Conservation (phyloP, 2,329 filamentous ascomycete genomes). For the Diaporthe sp. region DNA sequence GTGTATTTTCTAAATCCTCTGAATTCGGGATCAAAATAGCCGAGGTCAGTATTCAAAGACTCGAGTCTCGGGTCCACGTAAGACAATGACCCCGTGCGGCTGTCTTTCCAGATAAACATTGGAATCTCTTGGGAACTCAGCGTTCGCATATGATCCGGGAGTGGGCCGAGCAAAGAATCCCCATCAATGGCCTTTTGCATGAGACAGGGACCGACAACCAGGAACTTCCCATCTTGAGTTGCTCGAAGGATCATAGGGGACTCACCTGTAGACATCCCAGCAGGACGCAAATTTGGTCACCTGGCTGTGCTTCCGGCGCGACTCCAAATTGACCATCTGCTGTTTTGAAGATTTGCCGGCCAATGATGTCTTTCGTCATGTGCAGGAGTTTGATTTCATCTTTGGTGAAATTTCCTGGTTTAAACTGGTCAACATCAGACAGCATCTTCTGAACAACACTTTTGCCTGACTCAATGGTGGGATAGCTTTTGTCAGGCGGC, state of each 20-base stretch:
- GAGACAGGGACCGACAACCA: background rate
- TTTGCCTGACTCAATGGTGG: background rate
- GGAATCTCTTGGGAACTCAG: background rate
- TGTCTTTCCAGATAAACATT: background rate
- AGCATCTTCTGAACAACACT: background rate
- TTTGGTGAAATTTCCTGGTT: background rate
- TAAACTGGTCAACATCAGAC: background rate
- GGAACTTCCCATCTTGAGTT: background rate
- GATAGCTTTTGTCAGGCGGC: background rate
- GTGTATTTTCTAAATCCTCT: no score
- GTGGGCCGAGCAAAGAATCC: background rate
- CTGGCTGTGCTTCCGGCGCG: background rate
- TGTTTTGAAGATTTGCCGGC: background rate
- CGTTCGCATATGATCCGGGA: background rate
- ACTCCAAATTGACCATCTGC: background rate
- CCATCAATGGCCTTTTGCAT: background rate
- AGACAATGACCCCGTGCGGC: background rate
- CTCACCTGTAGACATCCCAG: background rate
- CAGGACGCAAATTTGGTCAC: background rate
- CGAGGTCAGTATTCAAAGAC: background rate
- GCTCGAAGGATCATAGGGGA: background rate
- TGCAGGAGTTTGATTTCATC: background rate
- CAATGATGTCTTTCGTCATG: no score
- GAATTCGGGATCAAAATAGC: no score
- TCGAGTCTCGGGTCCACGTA: background rate